Base-by-base conservation (phyloP, 1,139 yeast species). In the Keqinozyma sinolaborantium region DNA sequence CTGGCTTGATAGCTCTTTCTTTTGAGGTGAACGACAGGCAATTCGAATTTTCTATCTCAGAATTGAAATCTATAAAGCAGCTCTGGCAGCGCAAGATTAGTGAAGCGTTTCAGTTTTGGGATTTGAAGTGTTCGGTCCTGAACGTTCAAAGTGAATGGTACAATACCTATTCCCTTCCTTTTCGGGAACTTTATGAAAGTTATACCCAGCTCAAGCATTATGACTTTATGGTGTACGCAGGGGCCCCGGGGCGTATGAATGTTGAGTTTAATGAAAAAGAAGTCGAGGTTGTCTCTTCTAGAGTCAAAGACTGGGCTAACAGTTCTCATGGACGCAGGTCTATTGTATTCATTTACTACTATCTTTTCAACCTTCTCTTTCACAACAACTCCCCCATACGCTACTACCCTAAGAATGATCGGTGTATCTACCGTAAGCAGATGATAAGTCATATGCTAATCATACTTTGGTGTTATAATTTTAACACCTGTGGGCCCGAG, bases 201-300 rank as follows among this genome's bases (percentile, higher is more conserved):
- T 54, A 31, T 32, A 50, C 35, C 21, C 45, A 25, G 36, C 45
- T 36, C 50, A 53, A 44, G 58, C 85, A 82, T 41, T 77, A 81
- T 52, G 94, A 84, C 48, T 73, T 80, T 34, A 82, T 80, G 44
- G 77, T 81, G 3, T 79, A 67, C 49, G 82, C 86, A 2, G 95
- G 95, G 2, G 84, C 86, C 4, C 88, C 90, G 1, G 73, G 80
- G 53, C 65, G 86, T 41, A 79, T 83, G 81, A 83, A 80, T 48
- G 90, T 82, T 19, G 68, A 68, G 25, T 78, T 83, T 3, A 67
- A 69, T n/a, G 56, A 61, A 3, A 56, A 60, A 30, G 87, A 71
- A 44, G 67, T 70, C 39, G 64, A 59, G 41, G 59, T 63, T 15
- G 81, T 72, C 20, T 65, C 60, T 38, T 56, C 58, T 16, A 66